These are phyloP conservation scores for Diaporthe sp. DNA, from an alignment of 2,329 filamentous ascomycete species.

Conservation along the genomic window DNA sequence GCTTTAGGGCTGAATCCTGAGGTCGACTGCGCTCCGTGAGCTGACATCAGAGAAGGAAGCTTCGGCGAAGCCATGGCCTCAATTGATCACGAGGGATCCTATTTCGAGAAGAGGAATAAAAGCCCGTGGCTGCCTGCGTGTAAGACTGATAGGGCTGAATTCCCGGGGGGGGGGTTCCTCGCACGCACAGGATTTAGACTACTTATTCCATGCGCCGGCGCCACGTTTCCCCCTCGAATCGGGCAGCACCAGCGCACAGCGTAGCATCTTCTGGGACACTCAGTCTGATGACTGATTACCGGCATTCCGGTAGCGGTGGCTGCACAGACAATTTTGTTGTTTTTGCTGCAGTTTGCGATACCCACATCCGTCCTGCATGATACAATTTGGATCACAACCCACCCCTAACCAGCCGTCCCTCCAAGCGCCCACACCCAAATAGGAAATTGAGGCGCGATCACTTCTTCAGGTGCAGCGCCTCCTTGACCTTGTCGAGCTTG, in stretches of 20 bases:
- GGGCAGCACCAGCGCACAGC: constrained; percentile 6
- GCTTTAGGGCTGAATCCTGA: constrained; percentile 28
- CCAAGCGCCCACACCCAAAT: constrained; percentile 10
- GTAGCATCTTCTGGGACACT: constrained; percentile 9
- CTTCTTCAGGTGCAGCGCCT: constrained; percentile 30
- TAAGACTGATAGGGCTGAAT: constrained; percentile 24
- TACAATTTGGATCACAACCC: constrained; percentile 19
- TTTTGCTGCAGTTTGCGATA: constrained; percentile 25
- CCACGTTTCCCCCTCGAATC: constrained; percentile 5
- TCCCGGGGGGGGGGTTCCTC: neutral
- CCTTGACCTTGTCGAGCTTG: constrained; percentile 30
- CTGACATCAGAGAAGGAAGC: constrained; percentile 31
- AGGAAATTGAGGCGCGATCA: neutral
- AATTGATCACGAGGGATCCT: constrained; percentile 11
- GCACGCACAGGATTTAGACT: constrained; percentile 24
- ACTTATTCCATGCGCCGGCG: constrained; percentile 18
- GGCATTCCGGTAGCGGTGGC: constrained; percentile 25
- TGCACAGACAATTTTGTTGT: neutral
- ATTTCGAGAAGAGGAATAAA: neutral
- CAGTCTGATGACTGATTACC: constrained; percentile 16
- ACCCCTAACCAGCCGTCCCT: neutral
- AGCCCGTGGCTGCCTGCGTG: constrained; percentile 24
- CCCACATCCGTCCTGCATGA: neutral
- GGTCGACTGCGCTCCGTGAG: constrained; percentile 16
- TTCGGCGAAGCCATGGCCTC: constrained; percentile 18